phyloP scores from a whole-genome alignment of 768 basidiomycete genomes.

The Exidia glandulosa region DNA sequence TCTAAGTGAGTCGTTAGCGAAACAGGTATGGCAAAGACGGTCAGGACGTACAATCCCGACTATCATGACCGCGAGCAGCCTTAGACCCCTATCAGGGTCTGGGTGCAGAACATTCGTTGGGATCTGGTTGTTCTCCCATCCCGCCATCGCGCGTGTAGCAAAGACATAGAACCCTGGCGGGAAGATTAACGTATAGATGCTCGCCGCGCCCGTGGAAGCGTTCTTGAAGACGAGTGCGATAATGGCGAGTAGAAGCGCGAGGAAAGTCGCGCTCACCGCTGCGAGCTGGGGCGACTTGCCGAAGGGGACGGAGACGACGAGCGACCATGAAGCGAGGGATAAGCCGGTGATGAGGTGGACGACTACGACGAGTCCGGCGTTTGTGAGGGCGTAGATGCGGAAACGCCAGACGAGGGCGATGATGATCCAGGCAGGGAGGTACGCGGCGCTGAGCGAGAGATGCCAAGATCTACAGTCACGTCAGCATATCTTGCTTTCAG shows the following conservation, averaged over 20 bases:
- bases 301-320: constrained; percentile 59
- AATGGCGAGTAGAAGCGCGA: constrained; percentile 56
- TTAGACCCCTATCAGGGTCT: constrained; percentile 50
- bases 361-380: constrained; percentile 45
- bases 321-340: constrained; percentile 57
- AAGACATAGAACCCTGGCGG: constrained; percentile 72
- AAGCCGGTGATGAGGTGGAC: constrained; percentile 48
- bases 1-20: constrained; percentile 24
- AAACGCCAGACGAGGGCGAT: constrained; percentile 54
- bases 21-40: neutral
- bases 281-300: constrained; percentile 64
- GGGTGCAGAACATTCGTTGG: constrained; percentile 42
- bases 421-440: constrained; percentile 69
- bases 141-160: constrained; percentile 52
- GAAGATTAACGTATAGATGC: constrained; percentile 58
- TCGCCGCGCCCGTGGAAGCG: constrained; percentile 34
- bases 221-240: constrained; percentile 43
- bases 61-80: constrained; percentile 47
- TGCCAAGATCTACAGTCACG: constrained; percentile 43
- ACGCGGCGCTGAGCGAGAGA: constrained; percentile 48
- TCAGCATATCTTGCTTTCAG: neutral
- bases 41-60: constrained; percentile 44
- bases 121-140: constrained; percentile 50
- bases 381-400: constrained; percentile 54
- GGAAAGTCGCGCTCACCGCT: constrained; percentile 53